These are phyloP conservation scores for Mycena latifolia DNA, from an alignment of 768 basidiomycete genomes.

Conservation along the genomic window DNA sequence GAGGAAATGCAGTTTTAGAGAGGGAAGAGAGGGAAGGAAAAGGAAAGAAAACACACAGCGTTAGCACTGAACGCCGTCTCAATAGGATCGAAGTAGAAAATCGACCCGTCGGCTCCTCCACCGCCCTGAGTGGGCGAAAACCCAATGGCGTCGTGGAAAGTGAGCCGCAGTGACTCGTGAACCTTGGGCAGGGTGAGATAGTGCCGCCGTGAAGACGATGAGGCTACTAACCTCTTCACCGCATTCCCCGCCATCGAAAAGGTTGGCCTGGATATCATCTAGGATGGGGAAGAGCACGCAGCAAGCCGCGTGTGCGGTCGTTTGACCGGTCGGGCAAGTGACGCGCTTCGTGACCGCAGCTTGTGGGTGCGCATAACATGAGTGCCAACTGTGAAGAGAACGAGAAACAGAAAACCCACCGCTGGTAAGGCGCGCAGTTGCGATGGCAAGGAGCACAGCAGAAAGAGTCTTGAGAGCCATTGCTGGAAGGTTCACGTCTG, in stretches of 20 bases:
- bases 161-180: conserved; percentile 24
- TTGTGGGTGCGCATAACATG: neutral
- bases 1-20: conserved; percentile 37
- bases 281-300: conserved; percentile 22
- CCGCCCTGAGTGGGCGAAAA: conserved; percentile 24
- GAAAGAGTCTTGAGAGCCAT: conserved; percentile 23
- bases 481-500: conserved; percentile 17
- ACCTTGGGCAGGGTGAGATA: neutral
- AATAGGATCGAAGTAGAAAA: conserved; percentile 48
- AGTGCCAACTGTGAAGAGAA: neutral
- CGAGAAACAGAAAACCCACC: conserved; percentile 4
- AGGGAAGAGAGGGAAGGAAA: neutral
- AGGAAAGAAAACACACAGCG: conserved; percentile 14
- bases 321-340: conserved; percentile 15
- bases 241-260: conserved; percentile 24
- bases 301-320: conserved; percentile 14
- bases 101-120: conserved; percentile 50
- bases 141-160: conserved; percentile 36
- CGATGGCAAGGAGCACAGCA: conserved; percentile 13
- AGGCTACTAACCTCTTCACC: conserved; percentile 21
- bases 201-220: no score
- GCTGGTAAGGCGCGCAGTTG: conserved; percentile 14
- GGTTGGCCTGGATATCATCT: conserved; percentile 17
- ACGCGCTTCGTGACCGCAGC: conserved; percentile 14
- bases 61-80: conserved; percentile 52